Percentiles rank a stretch among this genome's conserved stretches.
phyloP scores from a whole-genome alignment of 148 eudicot genomes.

The Silene latifolia region DNA sequence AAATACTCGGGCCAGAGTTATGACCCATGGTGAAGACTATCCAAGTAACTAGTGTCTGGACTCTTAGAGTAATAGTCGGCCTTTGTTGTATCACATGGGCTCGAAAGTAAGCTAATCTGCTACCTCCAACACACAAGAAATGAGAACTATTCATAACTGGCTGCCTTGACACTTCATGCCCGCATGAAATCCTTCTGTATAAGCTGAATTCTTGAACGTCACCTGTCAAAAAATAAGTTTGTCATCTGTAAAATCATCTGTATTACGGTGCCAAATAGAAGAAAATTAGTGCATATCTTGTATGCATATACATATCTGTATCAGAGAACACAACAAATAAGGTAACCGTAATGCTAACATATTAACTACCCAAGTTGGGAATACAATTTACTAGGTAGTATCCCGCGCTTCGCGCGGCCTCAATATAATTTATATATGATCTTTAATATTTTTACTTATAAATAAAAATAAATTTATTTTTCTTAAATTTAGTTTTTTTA shows the following conservation, averaged over 20 bases:
- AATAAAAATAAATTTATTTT: too few relatives aligned
- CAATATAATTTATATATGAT: too few relatives aligned
- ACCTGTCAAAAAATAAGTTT: constrained; percentile 35
- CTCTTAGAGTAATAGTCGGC: not conserved
- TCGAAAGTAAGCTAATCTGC: not conserved
- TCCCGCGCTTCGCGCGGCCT: too few relatives aligned
- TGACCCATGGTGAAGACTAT: not conserved
- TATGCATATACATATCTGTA: too few relatives aligned
- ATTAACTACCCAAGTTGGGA: not conserved
- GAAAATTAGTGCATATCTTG: too few relatives aligned
- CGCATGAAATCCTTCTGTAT: constrained; percentile 72
- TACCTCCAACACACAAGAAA: not conserved
- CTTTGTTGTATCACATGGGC: not conserved
- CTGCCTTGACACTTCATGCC: constrained; percentile 25
- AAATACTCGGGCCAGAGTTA: not conserved
- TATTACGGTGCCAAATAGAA: too few relatives aligned
- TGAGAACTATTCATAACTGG: constrained; percentile 11
- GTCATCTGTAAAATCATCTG: not conserved
- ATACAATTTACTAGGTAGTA: not conserved
- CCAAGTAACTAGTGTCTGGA: not conserved
- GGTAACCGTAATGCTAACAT: not conserved
- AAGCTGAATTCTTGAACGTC: constrained; percentile 62
- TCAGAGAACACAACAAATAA: too few relatives aligned
- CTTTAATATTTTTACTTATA: too few relatives aligned
- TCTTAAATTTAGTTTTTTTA: too few relatives aligned